Conservation (phyloP, 164 flowering plant species). For the Liquidambar formosana region DNA sequence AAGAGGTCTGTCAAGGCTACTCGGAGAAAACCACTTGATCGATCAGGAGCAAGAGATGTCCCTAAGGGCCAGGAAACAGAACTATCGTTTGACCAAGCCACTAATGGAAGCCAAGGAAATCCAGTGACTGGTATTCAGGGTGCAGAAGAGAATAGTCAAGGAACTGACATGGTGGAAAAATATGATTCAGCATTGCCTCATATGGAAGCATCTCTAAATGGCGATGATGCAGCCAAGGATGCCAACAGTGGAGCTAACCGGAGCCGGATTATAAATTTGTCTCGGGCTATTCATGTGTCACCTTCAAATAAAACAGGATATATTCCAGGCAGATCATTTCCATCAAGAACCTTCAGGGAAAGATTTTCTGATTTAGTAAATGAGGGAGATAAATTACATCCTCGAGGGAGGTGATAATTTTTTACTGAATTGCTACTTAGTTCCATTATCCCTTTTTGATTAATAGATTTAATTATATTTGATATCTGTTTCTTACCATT, state of each 20-base stretch:
- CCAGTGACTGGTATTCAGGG: slow-evolving; percentile 12
- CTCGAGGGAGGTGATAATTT: slow-evolving; percentile 55
- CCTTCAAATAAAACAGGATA: slow-evolving; percentile 30
- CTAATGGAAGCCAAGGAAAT: slow-evolving; percentile 22
- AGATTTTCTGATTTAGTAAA: slow-evolving; percentile 29
- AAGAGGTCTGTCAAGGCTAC: slow-evolving; percentile 10
- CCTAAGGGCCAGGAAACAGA: slow-evolving; percentile 16
- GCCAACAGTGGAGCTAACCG: slow-evolving; percentile 30
- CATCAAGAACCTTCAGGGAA: slow-evolving; percentile 38
- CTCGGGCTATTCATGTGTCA: slow-evolving; percentile 36
- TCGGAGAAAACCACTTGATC: slow-evolving; percentile 16
- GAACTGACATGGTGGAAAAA: slow-evolving; percentile 15
- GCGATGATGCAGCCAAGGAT: slow-evolving; percentile 37
- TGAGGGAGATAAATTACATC: slow-evolving; percentile 42
- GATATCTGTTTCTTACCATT: slow-evolving; percentile 5
- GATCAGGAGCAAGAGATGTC: slow-evolving; percentile 18
- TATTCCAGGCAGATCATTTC: slow-evolving; percentile 27
- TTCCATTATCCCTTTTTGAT: not conserved
- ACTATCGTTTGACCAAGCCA: slow-evolving; percentile 17
- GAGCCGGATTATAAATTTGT: slow-evolving; percentile 57
- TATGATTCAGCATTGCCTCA: slow-evolving; percentile 17
- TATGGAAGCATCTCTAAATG: slow-evolving; percentile 24
- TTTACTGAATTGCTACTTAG: not conserved
- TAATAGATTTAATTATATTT: slow-evolving; percentile 1
- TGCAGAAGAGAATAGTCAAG: slow-evolving; percentile 23